These are phyloP conservation scores for Puccinia coronata DNA, from an alignment of 1,284 basidiomycete species.

Conservation along the genomic window DNA sequence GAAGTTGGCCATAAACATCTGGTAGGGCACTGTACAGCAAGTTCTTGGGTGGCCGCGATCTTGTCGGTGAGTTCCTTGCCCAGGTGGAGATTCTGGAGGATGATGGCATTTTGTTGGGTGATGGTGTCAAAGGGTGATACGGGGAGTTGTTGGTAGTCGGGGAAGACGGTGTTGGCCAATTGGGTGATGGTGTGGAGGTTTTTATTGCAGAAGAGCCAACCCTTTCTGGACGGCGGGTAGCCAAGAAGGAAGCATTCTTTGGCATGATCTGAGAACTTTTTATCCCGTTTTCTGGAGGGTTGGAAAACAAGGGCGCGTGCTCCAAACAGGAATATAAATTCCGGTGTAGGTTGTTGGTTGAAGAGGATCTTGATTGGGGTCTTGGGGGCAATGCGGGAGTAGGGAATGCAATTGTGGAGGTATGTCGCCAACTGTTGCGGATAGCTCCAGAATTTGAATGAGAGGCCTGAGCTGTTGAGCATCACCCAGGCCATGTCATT, in stretches of 20 bases:
- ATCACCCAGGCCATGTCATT: conserved; percentile 26
- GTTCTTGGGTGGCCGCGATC: no score
- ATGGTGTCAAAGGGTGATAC: no score
- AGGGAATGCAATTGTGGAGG: conserved; percentile 18
- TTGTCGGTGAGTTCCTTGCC: no score
- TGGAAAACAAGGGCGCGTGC: conserved; percentile 8
- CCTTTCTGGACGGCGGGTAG: not conserved
- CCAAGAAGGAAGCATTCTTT: not conserved
- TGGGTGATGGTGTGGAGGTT: no score
- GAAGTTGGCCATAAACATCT: no score
- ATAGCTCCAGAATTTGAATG: no score
- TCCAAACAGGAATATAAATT: conserved; percentile 15
- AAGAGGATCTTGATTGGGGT: no score
- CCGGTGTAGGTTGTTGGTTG: not conserved
- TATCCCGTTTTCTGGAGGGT: not conserved
- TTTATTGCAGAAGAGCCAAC: no score
- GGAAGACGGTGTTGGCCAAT: not conserved
- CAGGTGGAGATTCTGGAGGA: no score
- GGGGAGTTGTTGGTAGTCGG: not conserved
- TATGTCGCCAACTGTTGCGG: not conserved
- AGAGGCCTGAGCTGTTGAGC: not conserved
- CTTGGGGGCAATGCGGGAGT: no score
- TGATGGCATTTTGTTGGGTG: no score
- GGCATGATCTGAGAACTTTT: not conserved
- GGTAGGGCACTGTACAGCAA: no score